These are phyloP conservation scores for Podaxis mareebaensis DNA, from an alignment of 768 basidiomycete species.

Conservation along the genomic window DNA sequence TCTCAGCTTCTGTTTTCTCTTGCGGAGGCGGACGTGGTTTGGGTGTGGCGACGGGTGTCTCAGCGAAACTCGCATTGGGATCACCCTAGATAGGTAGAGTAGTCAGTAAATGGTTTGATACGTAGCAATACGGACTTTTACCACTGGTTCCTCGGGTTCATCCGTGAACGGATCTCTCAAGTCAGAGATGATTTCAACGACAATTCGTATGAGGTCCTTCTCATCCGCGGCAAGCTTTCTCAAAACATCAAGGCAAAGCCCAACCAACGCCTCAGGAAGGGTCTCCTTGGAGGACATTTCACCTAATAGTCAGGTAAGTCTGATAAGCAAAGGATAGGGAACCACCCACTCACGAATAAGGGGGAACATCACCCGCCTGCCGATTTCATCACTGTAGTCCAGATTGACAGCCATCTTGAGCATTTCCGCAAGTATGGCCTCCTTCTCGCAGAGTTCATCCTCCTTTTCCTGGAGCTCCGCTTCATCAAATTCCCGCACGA, in stretches of 20 bases:
- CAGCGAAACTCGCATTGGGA: conserved; percentile 29
- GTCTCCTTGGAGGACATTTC: conserved; percentile 76
- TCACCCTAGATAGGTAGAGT: conserved; percentile 11
- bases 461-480: conserved; percentile 43
- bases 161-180: conserved; percentile 57
- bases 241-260: conserved; percentile 82
- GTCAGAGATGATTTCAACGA: conserved; percentile 87
- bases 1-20: conserved; percentile 61
- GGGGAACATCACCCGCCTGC: conserved; percentile 82
- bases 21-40: conserved; percentile 24
- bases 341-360: conserved; percentile 68
- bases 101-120: not conserved
- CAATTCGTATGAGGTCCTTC: conserved; percentile 81
- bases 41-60: conserved; percentile 25
- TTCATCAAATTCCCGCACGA: conserved; percentile 26
- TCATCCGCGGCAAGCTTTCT: conserved; percentile 71
- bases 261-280: conserved; percentile 70
- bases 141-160: conserved; percentile 25
- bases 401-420: conserved; percentile 75
- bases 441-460: conserved; percentile 49
- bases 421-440: conserved; percentile 80
- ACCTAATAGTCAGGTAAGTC: conserved; percentile 39
- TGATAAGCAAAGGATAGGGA: not conserved
- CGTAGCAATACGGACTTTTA: not conserved
- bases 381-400: conserved; percentile 93